Percentiles rank a stretch among this genome's conserved stretches.
Evolutionary conservation across 2,329 filamentous ascomycete species (phyloP).

Genomic region (Ascochyta pisi): DNA sequence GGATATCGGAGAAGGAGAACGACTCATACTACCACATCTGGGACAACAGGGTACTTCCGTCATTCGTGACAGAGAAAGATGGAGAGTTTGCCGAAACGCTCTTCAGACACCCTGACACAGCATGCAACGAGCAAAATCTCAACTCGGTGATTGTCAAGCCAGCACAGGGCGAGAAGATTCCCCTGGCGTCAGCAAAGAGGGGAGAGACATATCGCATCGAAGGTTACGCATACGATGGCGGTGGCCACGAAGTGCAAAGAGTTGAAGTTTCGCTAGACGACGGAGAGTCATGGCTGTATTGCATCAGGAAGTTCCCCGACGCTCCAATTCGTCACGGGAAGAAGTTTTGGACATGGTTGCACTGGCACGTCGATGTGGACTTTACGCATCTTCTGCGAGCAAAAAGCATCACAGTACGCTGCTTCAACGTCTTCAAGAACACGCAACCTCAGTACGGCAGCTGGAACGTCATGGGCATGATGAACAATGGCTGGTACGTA

Average conservation of each 20-base stretch:
- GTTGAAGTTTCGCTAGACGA: slow-evolving; percentile 61
- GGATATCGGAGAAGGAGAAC: slow-evolving; percentile 56
- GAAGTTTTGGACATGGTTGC: slow-evolving; percentile 63
- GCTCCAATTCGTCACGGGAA: slow-evolving; percentile 59
- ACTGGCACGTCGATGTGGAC: slow-evolving; percentile 60
- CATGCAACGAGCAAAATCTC: slow-evolving; percentile 57
- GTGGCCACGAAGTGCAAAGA: slow-evolving; percentile 57
- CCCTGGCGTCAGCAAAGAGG: slow-evolving; percentile 47
- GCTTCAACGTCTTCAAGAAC: slow-evolving; percentile 60
- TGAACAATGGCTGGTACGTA: slow-evolving; percentile 62
- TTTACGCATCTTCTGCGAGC: slow-evolving; percentile 54
- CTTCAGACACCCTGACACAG: slow-evolving; percentile 57
- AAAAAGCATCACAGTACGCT: slow-evolving; percentile 55
- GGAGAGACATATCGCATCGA: slow-evolving; percentile 55
- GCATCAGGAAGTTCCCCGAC: slow-evolving; percentile 58
- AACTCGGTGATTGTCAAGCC: slow-evolving; percentile 61
- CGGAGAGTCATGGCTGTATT: slow-evolving; percentile 59
- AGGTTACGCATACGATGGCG: slow-evolving; percentile 61
- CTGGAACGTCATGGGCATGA: slow-evolving; percentile 63
- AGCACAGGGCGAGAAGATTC: slow-evolving; percentile 51
- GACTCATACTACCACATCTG: slow-evolving; percentile 61
- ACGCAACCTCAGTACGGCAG: slow-evolving; percentile 55
- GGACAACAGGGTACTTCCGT: slow-evolving; percentile 63
- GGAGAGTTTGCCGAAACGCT: slow-evolving; percentile 56
- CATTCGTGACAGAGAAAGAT: slow-evolving; percentile 58